phyloP scores from a whole-genome alignment of 1,139 yeast species.

The Barnettozyma hawaiiensis region DNA sequence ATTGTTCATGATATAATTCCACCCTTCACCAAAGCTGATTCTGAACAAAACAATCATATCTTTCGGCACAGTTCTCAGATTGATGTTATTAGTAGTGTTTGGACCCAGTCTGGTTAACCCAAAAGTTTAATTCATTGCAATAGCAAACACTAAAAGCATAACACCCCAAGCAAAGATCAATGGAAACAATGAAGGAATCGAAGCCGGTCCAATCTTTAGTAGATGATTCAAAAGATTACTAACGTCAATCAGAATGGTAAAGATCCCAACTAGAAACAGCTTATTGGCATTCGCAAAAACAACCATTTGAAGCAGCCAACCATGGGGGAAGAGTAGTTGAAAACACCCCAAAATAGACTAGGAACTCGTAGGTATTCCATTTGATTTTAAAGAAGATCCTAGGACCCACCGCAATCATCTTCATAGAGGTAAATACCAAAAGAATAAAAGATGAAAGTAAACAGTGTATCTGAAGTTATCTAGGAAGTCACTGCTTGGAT shows the following conservation, averaged over 20 bases:
- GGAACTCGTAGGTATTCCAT: slow-evolving; percentile 61
- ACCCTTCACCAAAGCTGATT: slow-evolving; percentile 93
- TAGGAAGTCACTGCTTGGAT: slow-evolving; percentile 39
- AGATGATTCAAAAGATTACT: slow-evolving; percentile 72
- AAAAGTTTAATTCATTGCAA: slow-evolving; percentile 88
- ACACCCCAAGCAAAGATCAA: slow-evolving; percentile 82
- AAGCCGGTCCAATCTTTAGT: slow-evolving; percentile 75
- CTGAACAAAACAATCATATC: slow-evolving; percentile 73
- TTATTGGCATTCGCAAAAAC: slow-evolving; percentile 47
- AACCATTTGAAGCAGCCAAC: slow-evolving; percentile 33
- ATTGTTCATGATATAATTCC: slow-evolving; percentile 88
- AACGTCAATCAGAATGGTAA: slow-evolving; percentile 69
- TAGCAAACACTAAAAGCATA: slow-evolving; percentile 78
- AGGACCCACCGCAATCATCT: slow-evolving; percentile 54
- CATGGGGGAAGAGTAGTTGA: slow-evolving; percentile 26
- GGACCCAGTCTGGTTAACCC: slow-evolving; percentile 81
- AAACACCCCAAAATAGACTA: slow-evolving; percentile 46
- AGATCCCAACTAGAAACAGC: slow-evolving; percentile 56
- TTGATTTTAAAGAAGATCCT: slow-evolving; percentile 44
- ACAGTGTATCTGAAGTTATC: slow-evolving; percentile 38
- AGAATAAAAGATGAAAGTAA: slow-evolving; percentile 47
- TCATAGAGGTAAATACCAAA: slow-evolving; percentile 40
- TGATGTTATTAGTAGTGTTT: slow-evolving; percentile 65
- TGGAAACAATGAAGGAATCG: slow-evolving; percentile 66
- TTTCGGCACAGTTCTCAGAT: slow-evolving; percentile 81